Conservation (phyloP, 1,139 yeast species). For the Candida sanyaensis region DNA sequence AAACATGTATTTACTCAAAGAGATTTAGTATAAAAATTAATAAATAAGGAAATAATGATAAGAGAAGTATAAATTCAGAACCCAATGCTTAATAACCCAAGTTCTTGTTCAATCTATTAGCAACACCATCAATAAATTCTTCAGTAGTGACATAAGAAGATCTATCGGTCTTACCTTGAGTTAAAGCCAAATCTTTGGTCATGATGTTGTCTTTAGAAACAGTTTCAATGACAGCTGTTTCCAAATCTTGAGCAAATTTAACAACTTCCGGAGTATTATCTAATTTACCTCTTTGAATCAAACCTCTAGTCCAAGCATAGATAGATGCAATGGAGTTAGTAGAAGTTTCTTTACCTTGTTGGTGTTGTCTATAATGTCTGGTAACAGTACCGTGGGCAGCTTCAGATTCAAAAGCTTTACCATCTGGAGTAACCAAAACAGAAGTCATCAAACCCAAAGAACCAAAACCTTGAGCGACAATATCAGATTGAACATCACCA, state of each 20-base stretch:
- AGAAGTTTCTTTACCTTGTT: constrained; percentile 95
- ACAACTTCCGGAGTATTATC: constrained; percentile 85
- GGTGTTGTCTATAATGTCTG: constrained; percentile 93
- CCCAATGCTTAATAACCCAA: constrained; percentile 17
- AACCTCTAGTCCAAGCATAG: constrained; percentile 95
- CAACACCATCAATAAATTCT: constrained; percentile 85
- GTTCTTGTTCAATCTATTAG: constrained; percentile 35
- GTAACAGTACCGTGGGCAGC: constrained; percentile 99
- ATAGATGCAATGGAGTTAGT: constrained; percentile 98
- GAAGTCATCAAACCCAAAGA: constrained; percentile 97
- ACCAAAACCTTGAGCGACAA: constrained; percentile 97
- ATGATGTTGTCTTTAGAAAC: constrained; percentile 82
- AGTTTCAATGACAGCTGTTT: constrained; percentile 82
- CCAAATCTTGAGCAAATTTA: constrained; percentile 74
- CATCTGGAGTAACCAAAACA: constrained; percentile 90
- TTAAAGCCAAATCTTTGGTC: constrained; percentile 94
- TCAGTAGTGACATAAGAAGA: constrained; percentile 82
- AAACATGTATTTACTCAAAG: too few relatives aligned
- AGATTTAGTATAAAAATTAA: too few relatives aligned
- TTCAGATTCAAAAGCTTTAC: constrained; percentile 92
- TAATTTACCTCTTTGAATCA: constrained; percentile 86
- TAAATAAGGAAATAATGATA: constrained; percentile 8
- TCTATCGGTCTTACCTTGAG: constrained; percentile 83
- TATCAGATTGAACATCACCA: constrained; percentile 96
- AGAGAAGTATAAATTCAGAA: constrained; percentile 1